Evolutionary conservation across 2,329 filamentous ascomycete genomes (phyloP).

Genomic region (Colletotrichum cordylinicola): DNA sequence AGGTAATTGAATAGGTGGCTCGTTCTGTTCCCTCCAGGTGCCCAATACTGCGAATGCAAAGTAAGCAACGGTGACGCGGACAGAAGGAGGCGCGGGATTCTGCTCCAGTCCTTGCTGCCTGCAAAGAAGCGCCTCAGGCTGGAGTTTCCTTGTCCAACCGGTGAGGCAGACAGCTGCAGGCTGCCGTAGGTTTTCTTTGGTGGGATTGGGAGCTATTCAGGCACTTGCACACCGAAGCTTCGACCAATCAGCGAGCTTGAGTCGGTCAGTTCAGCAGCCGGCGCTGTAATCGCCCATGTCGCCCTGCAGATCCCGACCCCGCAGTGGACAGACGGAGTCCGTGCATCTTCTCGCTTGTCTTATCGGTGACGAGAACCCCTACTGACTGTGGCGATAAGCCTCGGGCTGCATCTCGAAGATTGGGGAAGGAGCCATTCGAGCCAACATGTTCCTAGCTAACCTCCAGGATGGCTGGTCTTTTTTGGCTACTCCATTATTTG

Average conservation of each 20-base stretch:
- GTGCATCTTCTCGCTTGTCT: background rate
- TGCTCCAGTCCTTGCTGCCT: background rate
- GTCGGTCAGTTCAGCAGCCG: background rate
- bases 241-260: slow-evolving; percentile 9
- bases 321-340: background rate
- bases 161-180: background rate
- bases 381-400: background rate
- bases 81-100: background rate
- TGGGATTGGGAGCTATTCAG: background rate
- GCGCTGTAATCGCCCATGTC: background rate
- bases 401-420: background rate
- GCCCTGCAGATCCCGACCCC: background rate
- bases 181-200: background rate
- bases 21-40: background rate
- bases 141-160: background rate
- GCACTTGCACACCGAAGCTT: background rate
- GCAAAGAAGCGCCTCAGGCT: background rate
- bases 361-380: background rate
- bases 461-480: background rate
- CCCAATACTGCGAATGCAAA: background rate
- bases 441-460: background rate
- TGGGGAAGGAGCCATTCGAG: background rate
- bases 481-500: background rate
- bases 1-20: background rate
- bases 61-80: background rate